Base-by-base conservation (phyloP, 202 grass and related monocot genomes). In the Zizania palustris region DNA sequence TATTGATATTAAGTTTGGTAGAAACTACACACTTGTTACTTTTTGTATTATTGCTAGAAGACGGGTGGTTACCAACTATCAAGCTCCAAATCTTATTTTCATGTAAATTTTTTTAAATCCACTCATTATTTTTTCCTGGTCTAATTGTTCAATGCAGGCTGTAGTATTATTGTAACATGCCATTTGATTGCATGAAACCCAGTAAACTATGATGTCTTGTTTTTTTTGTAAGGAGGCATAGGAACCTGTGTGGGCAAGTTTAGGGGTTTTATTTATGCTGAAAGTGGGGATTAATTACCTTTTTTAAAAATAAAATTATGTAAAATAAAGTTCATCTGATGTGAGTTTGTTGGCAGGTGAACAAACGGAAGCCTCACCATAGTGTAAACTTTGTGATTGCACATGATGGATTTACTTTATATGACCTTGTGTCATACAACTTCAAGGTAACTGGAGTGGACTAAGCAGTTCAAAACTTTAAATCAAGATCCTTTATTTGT, bases 361-460 rank as follows among this genome's bases (percentile, higher is more conserved):
- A 95, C 80, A 67, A 90, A 40, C 84, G 92, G 79, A 93, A 89
- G 68, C 96, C 96, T 78, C 63, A 87, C 54, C 92, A 99, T 67
- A 51, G 96, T 81, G 68, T 99, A 59, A 99, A 99, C 42, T 99
- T 95, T 73, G 57, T 99, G 66, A 92, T 99, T 13, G 92, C 92
- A 85, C 96, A 99, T 88, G 96, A 99, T 87, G 96, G 96, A 11
- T 93, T 99, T 88, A 95, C 96, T 20, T 90, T 99, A 80, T 90
- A 80, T 76, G 96, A 99, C 64, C 89, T 99, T 64, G 96, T 99
- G 70, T 92, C 96, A 45, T 99, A 99, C 63, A 96, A 95, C 82
- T 82, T 51, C 57, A 99, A 99, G 96, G 96, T 99, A 89, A 59
- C 76, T 83, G 8, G 77, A 71, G 38, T 71, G 76, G 54, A 69